Percentiles rank a stretch among this genome's conserved stretches.
These are phyloP conservation scores for Cordyceps javanica DNA, from an alignment of 2,329 filamentous ascomycete species.

Conservation along the genomic window DNA sequence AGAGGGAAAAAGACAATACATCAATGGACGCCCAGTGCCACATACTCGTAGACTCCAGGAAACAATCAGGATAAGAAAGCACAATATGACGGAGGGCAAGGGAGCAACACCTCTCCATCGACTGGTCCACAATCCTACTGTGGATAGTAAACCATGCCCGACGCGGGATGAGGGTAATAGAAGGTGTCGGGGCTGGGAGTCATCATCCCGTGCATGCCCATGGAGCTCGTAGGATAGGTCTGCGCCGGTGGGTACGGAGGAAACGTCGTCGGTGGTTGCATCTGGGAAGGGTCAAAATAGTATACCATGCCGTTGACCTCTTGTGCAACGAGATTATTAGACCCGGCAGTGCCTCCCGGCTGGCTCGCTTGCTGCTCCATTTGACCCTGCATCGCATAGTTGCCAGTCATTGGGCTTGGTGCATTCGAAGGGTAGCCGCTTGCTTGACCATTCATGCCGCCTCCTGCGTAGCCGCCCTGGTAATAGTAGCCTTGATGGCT, in stretches of 20 bases:
- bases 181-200: constrained; percentile 62
- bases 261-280: constrained; percentile 48
- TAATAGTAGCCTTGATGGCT: constrained; percentile 62
- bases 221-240: constrained; percentile 50
- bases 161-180: constrained; percentile 57
- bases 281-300: constrained; percentile 78
- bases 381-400: constrained; percentile 38
- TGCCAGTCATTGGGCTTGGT: constrained; percentile 39
- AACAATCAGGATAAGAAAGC: neutral
- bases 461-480: constrained; percentile 44
- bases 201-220: constrained; percentile 76
- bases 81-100: neutral
- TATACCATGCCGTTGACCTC: constrained; percentile 96
- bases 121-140: constrained; percentile 38
- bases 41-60: neutral
- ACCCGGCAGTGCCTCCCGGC: constrained; percentile 23
- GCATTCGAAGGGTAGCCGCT: constrained; percentile 52
- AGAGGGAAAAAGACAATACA: neutral
- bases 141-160: constrained; percentile 55
- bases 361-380: constrained; percentile 30
- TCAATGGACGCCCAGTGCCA: neutral
- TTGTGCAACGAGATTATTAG: constrained; percentile 58
- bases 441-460: constrained; percentile 45
- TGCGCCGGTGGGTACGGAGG: constrained; percentile 42
- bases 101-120: neutral